phyloP scores from a whole-genome alignment of 1,284 basidiomycete species.

The Cystobasidium pallidum region DNA sequence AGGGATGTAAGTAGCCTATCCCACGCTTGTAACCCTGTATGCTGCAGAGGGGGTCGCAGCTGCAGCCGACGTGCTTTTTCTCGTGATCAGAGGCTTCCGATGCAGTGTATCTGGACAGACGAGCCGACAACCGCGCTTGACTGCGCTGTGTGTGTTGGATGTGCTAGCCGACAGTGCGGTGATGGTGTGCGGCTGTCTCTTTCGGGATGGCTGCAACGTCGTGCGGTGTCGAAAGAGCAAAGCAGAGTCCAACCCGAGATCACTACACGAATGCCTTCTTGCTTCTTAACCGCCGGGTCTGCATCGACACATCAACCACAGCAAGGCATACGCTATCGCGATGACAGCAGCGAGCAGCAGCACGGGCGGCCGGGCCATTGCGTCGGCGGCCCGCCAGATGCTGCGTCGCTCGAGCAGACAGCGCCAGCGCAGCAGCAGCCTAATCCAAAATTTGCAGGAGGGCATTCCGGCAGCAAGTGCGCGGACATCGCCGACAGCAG shows the following conservation, averaged over 20 bases:
- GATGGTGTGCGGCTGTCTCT: background rate
- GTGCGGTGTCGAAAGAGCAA: background rate
- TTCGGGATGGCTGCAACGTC: background rate
- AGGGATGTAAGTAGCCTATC: background rate
- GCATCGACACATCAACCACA: no score
- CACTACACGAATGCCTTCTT: background rate
- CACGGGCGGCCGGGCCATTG: slow-evolving; percentile 8
- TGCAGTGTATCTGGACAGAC: background rate
- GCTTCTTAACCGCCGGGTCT: background rate
- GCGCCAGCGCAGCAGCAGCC: slow-evolving; percentile 15
- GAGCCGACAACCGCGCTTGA: background rate
- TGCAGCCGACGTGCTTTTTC: background rate
- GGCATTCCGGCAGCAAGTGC: background rate
- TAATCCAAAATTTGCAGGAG: slow-evolving; percentile 26
- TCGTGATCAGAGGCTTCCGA: background rate
- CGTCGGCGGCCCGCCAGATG: slow-evolving; percentile 7
- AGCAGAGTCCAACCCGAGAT: background rate
- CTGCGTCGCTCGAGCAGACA: slow-evolving; percentile 19
- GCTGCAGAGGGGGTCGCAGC: background rate
- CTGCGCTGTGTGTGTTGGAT: no score
- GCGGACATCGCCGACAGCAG: background rate
- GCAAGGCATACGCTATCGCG: background rate
- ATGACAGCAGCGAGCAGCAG: slow-evolving; percentile 23
- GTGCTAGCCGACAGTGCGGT: no score
- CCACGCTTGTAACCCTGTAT: background rate